Conservation (phyloP, 1,139 yeast species). For the Diutina ranongensis region DNA sequence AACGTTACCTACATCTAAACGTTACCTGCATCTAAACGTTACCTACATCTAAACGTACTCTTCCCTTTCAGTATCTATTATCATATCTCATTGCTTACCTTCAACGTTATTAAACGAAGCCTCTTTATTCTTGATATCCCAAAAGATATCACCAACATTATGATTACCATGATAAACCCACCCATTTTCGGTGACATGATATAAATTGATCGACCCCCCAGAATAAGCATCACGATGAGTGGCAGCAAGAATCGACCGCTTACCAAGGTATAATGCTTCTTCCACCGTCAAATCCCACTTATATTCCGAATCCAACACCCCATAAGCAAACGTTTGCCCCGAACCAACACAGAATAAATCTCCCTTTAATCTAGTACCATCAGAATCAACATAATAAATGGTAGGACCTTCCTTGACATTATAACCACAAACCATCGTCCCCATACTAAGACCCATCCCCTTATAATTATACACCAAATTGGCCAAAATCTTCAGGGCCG, state of each 20-base stretch:
- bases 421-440: conserved; percentile 97
- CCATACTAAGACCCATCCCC: conserved; percentile 99
- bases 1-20: too few species aligned
- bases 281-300: conserved; percentile 84
- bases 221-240: conserved; percentile 98
- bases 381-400: conserved; percentile 91
- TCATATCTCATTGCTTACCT: background rate
- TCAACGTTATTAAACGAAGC: conserved; percentile 79
- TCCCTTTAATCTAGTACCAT: conserved; percentile 92
- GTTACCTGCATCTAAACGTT: too few species aligned
- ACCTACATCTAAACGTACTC: too few species aligned
- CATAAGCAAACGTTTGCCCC: conserved; percentile 99
- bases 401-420: conserved; percentile 94
- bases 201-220: conserved; percentile 92
- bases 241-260: conserved; percentile 93
- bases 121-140: conserved; percentile 85
- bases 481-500: conserved; percentile 88
- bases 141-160: conserved; percentile 84
- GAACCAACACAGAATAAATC: conserved; percentile 96
- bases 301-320: conserved; percentile 89
- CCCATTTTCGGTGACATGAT: conserved; percentile 86
- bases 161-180: conserved; percentile 95
- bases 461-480: conserved; percentile 88
- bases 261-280: conserved; percentile 89
- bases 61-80: too few species aligned